Evolutionary conservation across 768 basidiomycete species (phyloP).

Genomic region (Tricholoma matsutake): DNA sequence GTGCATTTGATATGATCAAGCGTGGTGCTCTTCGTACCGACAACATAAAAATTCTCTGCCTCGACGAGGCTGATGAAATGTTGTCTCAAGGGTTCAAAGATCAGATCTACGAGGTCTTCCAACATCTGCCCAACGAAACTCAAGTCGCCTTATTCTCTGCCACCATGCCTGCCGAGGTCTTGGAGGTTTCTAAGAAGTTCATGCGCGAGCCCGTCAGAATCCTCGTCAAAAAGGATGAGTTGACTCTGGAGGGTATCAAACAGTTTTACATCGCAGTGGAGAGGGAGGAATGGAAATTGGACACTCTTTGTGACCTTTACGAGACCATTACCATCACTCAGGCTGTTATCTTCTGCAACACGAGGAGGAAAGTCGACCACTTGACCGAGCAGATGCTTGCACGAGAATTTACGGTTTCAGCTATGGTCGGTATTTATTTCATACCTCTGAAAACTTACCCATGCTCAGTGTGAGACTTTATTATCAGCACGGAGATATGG

Average conservation of each 20-base stretch:
- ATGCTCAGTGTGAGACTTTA: conserved; percentile 20
- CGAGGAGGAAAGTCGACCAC: conserved; percentile 98
- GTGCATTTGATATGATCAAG: conserved; percentile 99
- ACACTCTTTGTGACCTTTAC: conserved; percentile 98
- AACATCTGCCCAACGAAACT: conserved; percentile 92
- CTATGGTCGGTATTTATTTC: conserved; percentile 64
- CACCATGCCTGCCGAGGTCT: conserved; percentile 94
- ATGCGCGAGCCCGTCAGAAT: conserved; percentile 97
- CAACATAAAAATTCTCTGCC: conserved; percentile 90
- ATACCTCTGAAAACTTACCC: not conserved
- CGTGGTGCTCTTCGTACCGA: conserved; percentile 85
- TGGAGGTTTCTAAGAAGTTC: conserved; percentile 99
- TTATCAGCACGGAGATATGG: conserved; percentile 94
- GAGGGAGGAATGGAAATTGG: conserved; percentile 99
- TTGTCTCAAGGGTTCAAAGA: conserved; percentile 98
- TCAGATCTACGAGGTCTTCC: conserved; percentile 99
- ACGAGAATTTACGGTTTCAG: conserved; percentile 96
- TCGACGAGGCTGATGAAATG: conserved; percentile 99
- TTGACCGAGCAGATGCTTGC: conserved; percentile 96
- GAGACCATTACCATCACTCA: conserved; percentile 99
- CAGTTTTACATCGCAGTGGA: conserved; percentile 99
- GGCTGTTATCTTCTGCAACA: conserved; percentile 99
- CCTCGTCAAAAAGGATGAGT: conserved; percentile 96
- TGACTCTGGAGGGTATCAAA: conserved; percentile 99
- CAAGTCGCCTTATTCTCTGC: conserved; percentile 97